Conservation (phyloP, 1,284 basidiomycete species). For the Ganoderma sinense region DNA sequence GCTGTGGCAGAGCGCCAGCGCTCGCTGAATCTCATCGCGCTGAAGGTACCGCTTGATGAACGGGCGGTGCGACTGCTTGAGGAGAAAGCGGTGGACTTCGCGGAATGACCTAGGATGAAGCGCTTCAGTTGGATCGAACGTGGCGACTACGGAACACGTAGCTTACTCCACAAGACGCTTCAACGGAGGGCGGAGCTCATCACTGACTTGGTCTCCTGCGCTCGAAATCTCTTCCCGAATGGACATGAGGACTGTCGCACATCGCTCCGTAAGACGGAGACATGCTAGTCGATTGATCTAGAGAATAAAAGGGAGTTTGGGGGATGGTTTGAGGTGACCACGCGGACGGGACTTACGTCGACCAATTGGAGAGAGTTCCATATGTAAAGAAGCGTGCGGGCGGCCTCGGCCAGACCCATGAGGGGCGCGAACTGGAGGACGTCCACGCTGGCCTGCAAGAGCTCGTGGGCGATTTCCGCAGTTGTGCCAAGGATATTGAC, state of each 20-base stretch:
- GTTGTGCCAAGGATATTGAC: constrained; percentile 53
- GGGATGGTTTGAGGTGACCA: constrained; percentile 1
- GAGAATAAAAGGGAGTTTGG: background rate
- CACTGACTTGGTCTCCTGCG: constrained; percentile 46
- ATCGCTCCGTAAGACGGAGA: constrained; percentile 58
- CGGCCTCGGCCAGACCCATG: constrained; percentile 60
- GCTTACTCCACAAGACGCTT: constrained; percentile 60
- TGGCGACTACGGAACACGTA: background rate
- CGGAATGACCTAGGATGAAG: constrained; percentile 31
- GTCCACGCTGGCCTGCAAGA: constrained; percentile 53
- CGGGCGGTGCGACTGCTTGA: constrained; percentile 68
- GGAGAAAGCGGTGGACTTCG: constrained; percentile 58
- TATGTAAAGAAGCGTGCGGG: constrained; percentile 59
- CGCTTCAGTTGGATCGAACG: background rate
- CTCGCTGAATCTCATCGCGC: constrained; percentile 71
- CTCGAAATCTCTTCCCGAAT: constrained; percentile 53
- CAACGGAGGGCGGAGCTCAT: constrained; percentile 49
- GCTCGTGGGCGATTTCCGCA: constrained; percentile 54
- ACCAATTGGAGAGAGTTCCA: constrained; percentile 69
- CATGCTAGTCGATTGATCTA: constrained; percentile 65
- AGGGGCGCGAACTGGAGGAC: constrained; percentile 63
- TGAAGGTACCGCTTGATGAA: constrained; percentile 84
- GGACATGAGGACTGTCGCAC: constrained; percentile 56
- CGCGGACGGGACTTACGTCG: constrained; percentile 55
- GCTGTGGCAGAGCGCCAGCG: constrained; percentile 61